Percentiles rank a stretch among this genome's conserved stretches.
Conservation (phyloP, 164 flowering plant species). For the Saururus chinensis region DNA sequence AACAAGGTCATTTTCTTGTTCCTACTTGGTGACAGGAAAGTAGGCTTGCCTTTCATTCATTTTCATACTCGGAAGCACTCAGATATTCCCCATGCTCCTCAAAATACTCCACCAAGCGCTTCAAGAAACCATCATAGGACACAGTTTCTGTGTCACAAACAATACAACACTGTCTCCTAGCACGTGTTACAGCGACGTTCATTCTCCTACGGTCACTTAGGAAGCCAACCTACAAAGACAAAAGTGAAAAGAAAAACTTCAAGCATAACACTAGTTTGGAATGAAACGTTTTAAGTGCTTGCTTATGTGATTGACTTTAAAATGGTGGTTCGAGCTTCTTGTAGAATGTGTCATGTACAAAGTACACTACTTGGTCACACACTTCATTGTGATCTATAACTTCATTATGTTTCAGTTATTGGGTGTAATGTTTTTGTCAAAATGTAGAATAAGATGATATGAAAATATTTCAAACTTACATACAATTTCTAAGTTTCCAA, state of each 20-base stretch:
- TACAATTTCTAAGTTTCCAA: too few relatives aligned
- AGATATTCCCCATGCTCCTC: conserved; percentile 95
- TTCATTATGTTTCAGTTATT: too few relatives aligned
- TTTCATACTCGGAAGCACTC: conserved; percentile 84
- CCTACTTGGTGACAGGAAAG: background rate
- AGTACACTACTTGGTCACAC: too few relatives aligned
- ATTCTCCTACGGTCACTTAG: conserved; percentile 83
- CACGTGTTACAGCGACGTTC: conserved; percentile 98
- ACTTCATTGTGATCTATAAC: too few relatives aligned
- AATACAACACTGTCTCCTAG: conserved; percentile 94
- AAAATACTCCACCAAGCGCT: conserved; percentile 81
- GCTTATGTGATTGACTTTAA: too few relatives aligned
- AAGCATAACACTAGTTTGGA: background rate
- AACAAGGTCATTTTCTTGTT: background rate
- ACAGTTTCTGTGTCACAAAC: conserved; percentile 96
- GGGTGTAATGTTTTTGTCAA: too few relatives aligned
- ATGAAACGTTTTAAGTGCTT: too few relatives aligned
- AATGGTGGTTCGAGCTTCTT: too few relatives aligned
- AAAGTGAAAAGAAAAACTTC: background rate
- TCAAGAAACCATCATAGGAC: conserved; percentile 65
- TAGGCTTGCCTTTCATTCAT: conserved; percentile 14
- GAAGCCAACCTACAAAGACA: conserved; percentile 67
- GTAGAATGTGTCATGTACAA: too few relatives aligned
- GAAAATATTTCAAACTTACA: too few relatives aligned
- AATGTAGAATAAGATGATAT: too few relatives aligned